phyloP scores from a whole-genome alignment of 1,284 basidiomycete species.

The Trichosporon asahii region DNA sequence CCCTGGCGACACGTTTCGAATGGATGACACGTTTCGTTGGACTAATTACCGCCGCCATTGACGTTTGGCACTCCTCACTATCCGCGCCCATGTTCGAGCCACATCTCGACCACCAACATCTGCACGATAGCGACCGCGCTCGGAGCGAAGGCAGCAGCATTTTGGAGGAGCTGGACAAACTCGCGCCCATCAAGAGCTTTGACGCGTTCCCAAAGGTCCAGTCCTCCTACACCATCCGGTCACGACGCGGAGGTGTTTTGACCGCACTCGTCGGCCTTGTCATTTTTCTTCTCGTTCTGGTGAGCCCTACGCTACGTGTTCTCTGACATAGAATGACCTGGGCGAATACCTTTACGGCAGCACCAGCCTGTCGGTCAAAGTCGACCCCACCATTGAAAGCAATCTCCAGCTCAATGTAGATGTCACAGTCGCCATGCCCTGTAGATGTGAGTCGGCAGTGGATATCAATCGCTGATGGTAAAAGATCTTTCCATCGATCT shows the following conservation, averaged over 20 bases:
- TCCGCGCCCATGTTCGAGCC: slow-evolving; percentile 20
- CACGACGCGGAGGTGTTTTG: slow-evolving; percentile 79
- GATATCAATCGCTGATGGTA: neutral
- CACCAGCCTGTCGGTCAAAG: slow-evolving; percentile 76
- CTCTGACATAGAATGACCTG: slow-evolving; percentile 71
- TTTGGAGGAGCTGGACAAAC: slow-evolving; percentile 51
- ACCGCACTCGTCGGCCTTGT: slow-evolving; percentile 73
- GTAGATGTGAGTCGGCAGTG: slow-evolving; percentile 63
- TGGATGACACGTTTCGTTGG: no score
- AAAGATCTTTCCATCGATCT: slow-evolving; percentile 81
- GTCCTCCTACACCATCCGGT: slow-evolving; percentile 78
- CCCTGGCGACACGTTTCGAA: neutral
- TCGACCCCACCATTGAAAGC: slow-evolving; percentile 64
- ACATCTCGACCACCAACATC: neutral
- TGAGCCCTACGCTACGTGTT: slow-evolving; percentile 19
- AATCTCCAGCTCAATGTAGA: slow-evolving; percentile 83
- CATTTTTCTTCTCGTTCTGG: slow-evolving; percentile 55
- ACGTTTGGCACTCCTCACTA: no score
- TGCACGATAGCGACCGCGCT: slow-evolving; percentile 13
- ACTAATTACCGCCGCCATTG: no score
- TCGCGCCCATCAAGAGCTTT: slow-evolving; percentile 51
- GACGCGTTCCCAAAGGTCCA: slow-evolving; percentile 83
- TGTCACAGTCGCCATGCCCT: slow-evolving; percentile 86
- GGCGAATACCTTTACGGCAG: slow-evolving; percentile 85
- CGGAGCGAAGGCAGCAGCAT: slow-evolving; percentile 25